Base-by-base conservation (phyloP, 495 filamentous ascomycete species). In the Astrothelium subdiscretum region DNA sequence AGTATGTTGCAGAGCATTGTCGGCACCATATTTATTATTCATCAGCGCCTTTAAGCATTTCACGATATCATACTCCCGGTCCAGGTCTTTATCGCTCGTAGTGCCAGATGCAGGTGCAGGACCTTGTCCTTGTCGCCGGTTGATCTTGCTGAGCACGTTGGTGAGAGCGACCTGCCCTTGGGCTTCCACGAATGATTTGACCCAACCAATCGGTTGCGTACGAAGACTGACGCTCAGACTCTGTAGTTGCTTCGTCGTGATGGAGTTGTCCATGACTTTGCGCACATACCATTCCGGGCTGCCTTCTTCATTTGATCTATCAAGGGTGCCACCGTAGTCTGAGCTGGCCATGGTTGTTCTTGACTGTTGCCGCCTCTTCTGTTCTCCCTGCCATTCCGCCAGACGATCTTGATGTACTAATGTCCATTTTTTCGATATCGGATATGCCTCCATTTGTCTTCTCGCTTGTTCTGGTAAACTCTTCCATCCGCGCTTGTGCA, bases 1-100 rank as follows among this genome's bases (percentile, higher is more conserved):
- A 68, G 94, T 87, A 72, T 98, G 94, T 38, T 81, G 77, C 54
- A 98, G 79, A n/a, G 95, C 94, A 81, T 98, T 91, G 68, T 98
- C 95, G 32, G 94, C 95, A 52, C 94, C 94, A 74, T 92, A 97
- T 70, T 96, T 96, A 80, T 95, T 98, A 81, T 98, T 98, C 87
- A 97, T 95, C 57, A 97, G 74, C 57, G 91, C 90, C 75, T 97
- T 98, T 58, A 98, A 73, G 75, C 95, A 97, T 76, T 98, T 98
- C 63, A 95, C 83, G 67, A 98, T 96, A 69, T 97, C 94, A 74
- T 97, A 97, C 76, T 98, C 94, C 59, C 87, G 85, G 67, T 98
- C 94, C 57, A 95, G 77, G 69, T 96, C 90, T 72, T 90, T 92
- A 65, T 96, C 90, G 64, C 78, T 83, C n/a, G 83, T 86, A 18